phyloP scores from a whole-genome alignment of 306 rosid species.

The Argentina anserina region DNA sequence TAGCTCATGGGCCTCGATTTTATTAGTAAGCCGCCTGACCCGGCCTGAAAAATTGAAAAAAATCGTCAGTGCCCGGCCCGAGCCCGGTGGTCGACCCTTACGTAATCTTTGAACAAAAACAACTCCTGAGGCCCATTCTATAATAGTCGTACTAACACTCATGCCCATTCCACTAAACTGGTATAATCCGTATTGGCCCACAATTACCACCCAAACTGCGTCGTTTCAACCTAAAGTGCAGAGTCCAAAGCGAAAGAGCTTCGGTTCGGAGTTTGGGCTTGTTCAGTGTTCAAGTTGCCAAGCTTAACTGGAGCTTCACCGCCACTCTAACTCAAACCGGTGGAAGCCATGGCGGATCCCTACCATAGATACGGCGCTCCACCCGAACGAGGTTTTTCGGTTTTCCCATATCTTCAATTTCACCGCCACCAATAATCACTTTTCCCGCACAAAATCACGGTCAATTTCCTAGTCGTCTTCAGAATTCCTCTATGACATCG shows the following conservation, averaged over 20 bases:
- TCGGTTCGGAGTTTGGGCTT: background rate
- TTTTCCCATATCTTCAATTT: slow-evolving; percentile 3
- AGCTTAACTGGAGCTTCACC: background rate
- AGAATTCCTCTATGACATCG: background rate
- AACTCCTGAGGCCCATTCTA: no score
- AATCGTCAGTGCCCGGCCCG: no score
- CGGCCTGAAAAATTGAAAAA: no score
- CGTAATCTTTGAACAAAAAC: no score
- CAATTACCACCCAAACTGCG: background rate
- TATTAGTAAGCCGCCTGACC: no score
- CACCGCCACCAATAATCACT: background rate
- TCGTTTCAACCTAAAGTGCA: background rate
- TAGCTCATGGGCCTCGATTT: no score
- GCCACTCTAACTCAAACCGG: background rate
- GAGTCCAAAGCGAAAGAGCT: background rate
- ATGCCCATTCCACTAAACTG: no score
- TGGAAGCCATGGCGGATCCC: slow-evolving; percentile 52
- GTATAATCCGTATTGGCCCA: no score
- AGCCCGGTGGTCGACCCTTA: no score
- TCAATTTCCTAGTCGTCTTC: background rate
- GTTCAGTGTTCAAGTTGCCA: background rate
- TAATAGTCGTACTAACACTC: no score
- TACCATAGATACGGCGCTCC: slow-evolving; percentile 37
- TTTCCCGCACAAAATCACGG: background rate
- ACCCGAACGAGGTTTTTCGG: slow-evolving; percentile 38